Conservation (phyloP, 257 asterid genomes). For the Lycium ferocissimum region DNA sequence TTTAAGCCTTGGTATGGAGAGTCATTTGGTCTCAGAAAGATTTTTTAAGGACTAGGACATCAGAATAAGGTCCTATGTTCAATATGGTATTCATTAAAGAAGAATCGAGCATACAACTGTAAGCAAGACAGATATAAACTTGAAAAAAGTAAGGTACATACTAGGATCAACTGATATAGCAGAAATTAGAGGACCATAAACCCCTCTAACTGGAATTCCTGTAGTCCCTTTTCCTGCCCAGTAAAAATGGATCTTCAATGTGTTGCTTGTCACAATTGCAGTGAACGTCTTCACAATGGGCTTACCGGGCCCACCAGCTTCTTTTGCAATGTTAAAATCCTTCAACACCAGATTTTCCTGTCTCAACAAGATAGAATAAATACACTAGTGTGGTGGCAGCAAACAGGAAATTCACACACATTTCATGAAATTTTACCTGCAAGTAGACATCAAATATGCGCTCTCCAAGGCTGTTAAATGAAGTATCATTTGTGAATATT, state of each 20-base stretch:
- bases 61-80: not conserved
- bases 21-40: not conserved
- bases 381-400: not conserved
- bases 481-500: slow-evolving; percentile 65
- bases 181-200: slow-evolving; percentile 86
- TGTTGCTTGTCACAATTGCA: slow-evolving; percentile 55
- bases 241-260: slow-evolving; percentile 79
- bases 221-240: slow-evolving; percentile 97
- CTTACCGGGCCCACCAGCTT: slow-evolving; percentile 81
- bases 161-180: slow-evolving; percentile 90
- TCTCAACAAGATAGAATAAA: slow-evolving; percentile 27
- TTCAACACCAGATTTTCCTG: slow-evolving; percentile 64
- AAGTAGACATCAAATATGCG: slow-evolving; percentile 87
- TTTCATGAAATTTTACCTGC: slow-evolving; percentile 58
- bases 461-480: slow-evolving; percentile 78
- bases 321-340: slow-evolving; percentile 76
- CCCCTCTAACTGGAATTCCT: slow-evolving; percentile 84
- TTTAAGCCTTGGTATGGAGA: slow-evolving; percentile 7
- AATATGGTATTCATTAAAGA: not conserved
- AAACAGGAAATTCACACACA: not conserved
- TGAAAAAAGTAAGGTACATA: slow-evolving; percentile 44
- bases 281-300: slow-evolving; percentile 64
- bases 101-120: not conserved
- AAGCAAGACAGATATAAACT: slow-evolving; percentile 12
- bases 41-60: not conserved